Evolutionary conservation across 139 green algal genomes (phyloP).

Genomic region (Closterium sp.): DNA sequence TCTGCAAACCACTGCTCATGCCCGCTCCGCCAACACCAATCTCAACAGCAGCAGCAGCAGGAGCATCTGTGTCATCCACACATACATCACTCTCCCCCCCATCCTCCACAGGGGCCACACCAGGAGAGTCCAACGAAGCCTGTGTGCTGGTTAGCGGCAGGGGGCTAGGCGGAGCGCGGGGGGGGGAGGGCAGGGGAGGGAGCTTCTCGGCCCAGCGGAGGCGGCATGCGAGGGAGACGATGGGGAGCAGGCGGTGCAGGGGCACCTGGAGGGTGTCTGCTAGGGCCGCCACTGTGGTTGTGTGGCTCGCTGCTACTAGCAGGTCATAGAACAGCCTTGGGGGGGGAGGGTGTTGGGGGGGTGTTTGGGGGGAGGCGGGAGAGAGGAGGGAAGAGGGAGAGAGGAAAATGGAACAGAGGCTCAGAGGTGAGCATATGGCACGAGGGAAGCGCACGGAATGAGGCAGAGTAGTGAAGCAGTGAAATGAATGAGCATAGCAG

Average conservation of each 20-base stretch:
- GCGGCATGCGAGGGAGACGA: conserved; percentile 76
- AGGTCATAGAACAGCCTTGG: conserved; percentile 85
- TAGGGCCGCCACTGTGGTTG: conserved; percentile 64
- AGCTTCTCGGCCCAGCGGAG: conserved; percentile 74
- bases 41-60: neutral
- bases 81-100: neutral
- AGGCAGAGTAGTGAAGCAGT: neutral
- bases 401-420: no score
- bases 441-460: no score
- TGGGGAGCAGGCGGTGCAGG: conserved; percentile 61
- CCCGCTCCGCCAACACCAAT: neutral
- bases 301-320: conserved; percentile 84
- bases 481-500: neutral
- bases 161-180: neutral
- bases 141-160: neutral
- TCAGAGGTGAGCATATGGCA: no score
- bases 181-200: neutral
- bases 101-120: conserved; percentile 22
- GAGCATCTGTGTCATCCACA: neutral
- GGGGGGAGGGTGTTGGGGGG: no score
- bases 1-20: neutral
- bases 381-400: no score
- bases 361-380: no score
- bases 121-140: neutral
- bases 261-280: conserved; percentile 62